phyloP scores from a whole-genome alignment of 176 grass and related monocot species.

The Zizania latifolia region DNA sequence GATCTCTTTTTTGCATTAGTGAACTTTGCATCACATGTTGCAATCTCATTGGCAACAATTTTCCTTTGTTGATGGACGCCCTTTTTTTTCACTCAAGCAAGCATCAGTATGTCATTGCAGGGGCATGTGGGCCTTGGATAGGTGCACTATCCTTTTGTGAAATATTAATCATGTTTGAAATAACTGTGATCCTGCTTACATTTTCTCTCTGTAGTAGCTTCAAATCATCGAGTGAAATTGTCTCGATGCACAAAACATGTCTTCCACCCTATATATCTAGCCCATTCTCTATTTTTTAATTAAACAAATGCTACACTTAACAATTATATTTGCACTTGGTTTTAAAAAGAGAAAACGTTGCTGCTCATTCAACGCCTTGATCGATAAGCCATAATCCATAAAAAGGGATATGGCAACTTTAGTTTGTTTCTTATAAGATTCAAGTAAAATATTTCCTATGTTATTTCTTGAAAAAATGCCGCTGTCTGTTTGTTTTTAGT shows the following conservation, averaged over 20 bases:
- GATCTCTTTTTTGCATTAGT: too few species aligned
- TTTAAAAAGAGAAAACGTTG: neutral
- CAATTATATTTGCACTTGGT: neutral
- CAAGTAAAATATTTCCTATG: constrained; percentile 14
- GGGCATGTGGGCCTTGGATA: too few species aligned
- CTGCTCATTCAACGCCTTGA: neutral
- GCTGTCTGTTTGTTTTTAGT: constrained; percentile 23
- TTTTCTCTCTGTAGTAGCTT: neutral
- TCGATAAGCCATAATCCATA: constrained; percentile 3
- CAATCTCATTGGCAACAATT: too few species aligned
- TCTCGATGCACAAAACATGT: neutral
- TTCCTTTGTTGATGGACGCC: too few species aligned
- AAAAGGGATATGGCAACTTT: neutral
- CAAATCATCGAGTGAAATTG: neutral
- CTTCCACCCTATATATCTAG: neutral
- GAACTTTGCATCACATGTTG: too few species aligned
- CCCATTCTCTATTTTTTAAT: neutral
- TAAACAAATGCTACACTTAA: neutral
- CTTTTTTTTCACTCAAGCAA: too few species aligned
- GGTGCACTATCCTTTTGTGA: neutral
- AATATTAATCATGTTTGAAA: neutral
- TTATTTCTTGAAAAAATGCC: neutral
- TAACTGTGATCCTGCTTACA: neutral
- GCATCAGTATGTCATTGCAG: too few species aligned
- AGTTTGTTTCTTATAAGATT: constrained; percentile 1